A percentile compares a stretch with the other conserved stretches of the same genome.
Evolutionary conservation across 1,139 yeast genomes (phyloP).

Genomic region (Debaryomyces subglobosus): DNA sequence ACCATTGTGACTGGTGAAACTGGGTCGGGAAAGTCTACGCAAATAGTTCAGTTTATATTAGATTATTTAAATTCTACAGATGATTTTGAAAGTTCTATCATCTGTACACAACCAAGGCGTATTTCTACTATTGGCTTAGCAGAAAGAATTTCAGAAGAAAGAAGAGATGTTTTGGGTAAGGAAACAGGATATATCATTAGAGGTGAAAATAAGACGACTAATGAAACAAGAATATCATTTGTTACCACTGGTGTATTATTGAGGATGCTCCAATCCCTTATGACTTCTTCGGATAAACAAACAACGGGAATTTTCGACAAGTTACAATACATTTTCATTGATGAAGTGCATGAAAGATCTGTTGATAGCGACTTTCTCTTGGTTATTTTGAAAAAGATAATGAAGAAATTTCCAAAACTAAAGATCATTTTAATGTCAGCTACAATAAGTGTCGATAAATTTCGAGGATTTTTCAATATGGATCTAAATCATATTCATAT

Average conservation of each 20-base stretch:
- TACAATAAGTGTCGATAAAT: conserved; percentile 76
- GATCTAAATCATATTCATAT: conserved; percentile 67
- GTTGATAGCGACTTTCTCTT: conserved; percentile 86
- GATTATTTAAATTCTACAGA: conserved; percentile 57
- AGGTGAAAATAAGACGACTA: conserved; percentile 76
- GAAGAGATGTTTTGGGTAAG: conserved; percentile 66
- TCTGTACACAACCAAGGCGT: conserved; percentile 95
- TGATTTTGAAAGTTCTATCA: conserved; percentile 58
- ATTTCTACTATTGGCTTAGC: conserved; percentile 95
- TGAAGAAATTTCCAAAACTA: conserved; percentile 51
- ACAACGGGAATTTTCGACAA: conserved; percentile 49
- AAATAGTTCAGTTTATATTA: conserved; percentile 83
- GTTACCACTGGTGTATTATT: conserved; percentile 92
- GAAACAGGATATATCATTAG: conserved; percentile 90
- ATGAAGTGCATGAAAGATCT: conserved; percentile 95
- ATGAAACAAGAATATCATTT: conserved; percentile 71
- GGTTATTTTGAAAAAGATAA: conserved; percentile 68
- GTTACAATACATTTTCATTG: conserved; percentile 74
- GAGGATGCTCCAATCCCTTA: conserved; percentile 70
- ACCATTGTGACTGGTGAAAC: conserved; percentile 93
- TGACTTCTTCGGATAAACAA: conserved; percentile 17
- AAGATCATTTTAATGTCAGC: conserved; percentile 92
- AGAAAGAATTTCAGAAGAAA: conserved; percentile 86
- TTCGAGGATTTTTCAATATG: conserved; percentile 60
- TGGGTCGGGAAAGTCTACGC: conserved; percentile 95